Percentiles rank a stretch among this genome's conserved stretches.
These are phyloP conservation scores for Phenoliferia sp. DNA, from an alignment of 1,284 basidiomycete species.

Conservation along the genomic window DNA sequence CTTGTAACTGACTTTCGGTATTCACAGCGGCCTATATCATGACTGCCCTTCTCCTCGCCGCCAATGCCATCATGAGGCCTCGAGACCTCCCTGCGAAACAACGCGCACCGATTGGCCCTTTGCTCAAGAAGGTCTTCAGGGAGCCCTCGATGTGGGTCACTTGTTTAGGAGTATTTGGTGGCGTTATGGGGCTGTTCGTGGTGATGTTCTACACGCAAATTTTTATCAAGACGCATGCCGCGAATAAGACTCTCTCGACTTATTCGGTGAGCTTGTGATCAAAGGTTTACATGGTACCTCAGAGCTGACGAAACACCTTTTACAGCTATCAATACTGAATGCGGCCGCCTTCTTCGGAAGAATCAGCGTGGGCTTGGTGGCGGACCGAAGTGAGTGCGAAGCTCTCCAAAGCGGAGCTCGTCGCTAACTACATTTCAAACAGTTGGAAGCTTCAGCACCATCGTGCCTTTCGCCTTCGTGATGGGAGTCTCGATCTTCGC, in stretches of 20 bases:
- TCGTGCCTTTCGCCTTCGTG: constrained; percentile 13
- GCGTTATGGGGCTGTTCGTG: constrained; percentile 14
- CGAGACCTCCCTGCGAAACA: constrained; percentile 1
- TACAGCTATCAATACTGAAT: constrained; percentile 28
- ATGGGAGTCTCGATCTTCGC: constrained; percentile 17
- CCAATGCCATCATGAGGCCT: constrained; percentile 25
- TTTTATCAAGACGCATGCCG: not conserved
- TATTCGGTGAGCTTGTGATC: constrained; percentile 7
- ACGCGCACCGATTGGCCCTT: not conserved
- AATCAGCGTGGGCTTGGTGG: constrained; percentile 16
- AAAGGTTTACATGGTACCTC: too few species aligned
- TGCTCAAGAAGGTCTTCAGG: constrained; percentile 9
- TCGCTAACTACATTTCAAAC: not conserved
- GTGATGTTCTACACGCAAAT: constrained; percentile 20
- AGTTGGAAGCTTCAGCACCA: constrained; percentile 22
- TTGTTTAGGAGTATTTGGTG: constrained; percentile 13
- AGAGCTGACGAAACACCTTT: too few species aligned
- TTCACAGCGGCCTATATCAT: constrained; percentile 21
- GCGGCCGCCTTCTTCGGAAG: constrained; percentile 21
- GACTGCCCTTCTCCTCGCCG: constrained; percentile 16
- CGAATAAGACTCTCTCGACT: not conserved
- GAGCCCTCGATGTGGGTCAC: constrained; percentile 20
- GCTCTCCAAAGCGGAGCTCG: not conserved
- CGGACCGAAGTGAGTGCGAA: constrained; percentile 15
- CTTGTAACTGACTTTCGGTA: not conserved